Conservation (phyloP, 805 yeast genomes). For the Wickerhamiella shivajii region DNA sequence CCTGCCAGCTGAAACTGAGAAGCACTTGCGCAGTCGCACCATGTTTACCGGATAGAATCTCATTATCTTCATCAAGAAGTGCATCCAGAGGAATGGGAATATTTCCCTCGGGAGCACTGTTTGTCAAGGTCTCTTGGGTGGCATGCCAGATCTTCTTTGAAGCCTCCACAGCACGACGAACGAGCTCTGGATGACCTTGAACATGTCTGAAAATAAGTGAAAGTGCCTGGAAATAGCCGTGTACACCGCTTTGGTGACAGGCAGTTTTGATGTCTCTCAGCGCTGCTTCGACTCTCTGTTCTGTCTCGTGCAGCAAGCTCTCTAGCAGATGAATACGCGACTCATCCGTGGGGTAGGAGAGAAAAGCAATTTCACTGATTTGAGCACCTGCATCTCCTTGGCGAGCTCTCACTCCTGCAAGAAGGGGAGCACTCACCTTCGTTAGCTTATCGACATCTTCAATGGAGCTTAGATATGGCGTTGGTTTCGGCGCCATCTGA, state of each 20-base stretch:
- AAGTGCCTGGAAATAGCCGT: slow-evolving; percentile 57
- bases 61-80: slow-evolving; percentile 28
- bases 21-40: slow-evolving; percentile 30
- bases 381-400: slow-evolving; percentile 72
- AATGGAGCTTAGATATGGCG: slow-evolving; percentile 17
- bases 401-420: slow-evolving; percentile 35
- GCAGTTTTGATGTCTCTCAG: slow-evolving; percentile 28
- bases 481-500: slow-evolving; percentile 29
- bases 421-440: slow-evolving; percentile 15
- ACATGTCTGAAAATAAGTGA: slow-evolving; percentile 33
- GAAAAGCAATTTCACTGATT: slow-evolving; percentile 38
- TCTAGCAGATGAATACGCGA: slow-evolving; percentile 20
- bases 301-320: slow-evolving; percentile 21
- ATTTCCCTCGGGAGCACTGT: slow-evolving; percentile 60
- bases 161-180: slow-evolving; percentile 12
- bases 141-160: slow-evolving; percentile 30
- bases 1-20: slow-evolving; percentile 66
- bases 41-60: slow-evolving; percentile 16
- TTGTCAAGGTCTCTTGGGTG: slow-evolving; percentile 37
- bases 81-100: slow-evolving; percentile 9
- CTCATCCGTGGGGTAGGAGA: slow-evolving; percentile 15
- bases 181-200: too few relatives aligned
- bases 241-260: slow-evolving; percentile 38
- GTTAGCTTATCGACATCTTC: slow-evolving; percentile 20
- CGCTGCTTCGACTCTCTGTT: slow-evolving; percentile 25